Evolutionary conservation across 2,329 filamentous ascomycete genomes (phyloP), one percentile per base, ranked within the genome.

Genomic region (Pseudocercospora vitis): DNA sequence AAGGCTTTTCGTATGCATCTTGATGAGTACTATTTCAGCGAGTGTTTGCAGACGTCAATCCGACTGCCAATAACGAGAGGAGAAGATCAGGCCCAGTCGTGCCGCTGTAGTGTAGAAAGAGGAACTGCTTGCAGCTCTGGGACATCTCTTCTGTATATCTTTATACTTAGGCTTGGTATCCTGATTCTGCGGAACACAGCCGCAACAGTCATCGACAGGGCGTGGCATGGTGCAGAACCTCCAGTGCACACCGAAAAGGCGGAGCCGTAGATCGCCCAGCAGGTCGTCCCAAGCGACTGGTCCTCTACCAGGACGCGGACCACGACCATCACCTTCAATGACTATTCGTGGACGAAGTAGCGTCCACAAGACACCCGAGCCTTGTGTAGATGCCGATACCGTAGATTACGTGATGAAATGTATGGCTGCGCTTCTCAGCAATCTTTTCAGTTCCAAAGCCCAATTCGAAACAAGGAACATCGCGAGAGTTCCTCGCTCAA

Each of bases 1-100:
- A 16, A 44, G 6, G 18, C 39, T 44, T 44, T 44, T 24, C 19
- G 19, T 24, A 44, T 44, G 39, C 39, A 44, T 44, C 7, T 16
- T 28, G 21, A 44, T 28, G 39, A 44, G 11, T 14, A 14, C 9
- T 42, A 4, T 12, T 23, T 7, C 37, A 24, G 37, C 24, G 16
- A 6, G 37, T 14, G 37, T 23, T 3, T 42, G 32, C 7, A 21
- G 14, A 42, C 37, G 37, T 21, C 18, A 42, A 19, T 42, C n/a
- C 24, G 37, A 21, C 37, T 21, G 37, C 9, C 12, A 19, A 19
- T 19, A 42, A 24, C 37, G 37, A 42, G 16, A 14, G 33, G 18
- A 37, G 18, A 16, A 7, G 33, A 37, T 14, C 33, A 12, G 8
- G 33, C 12, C 33, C 11, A 18, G 4, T 19, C 16, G 14, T 14